Percentiles rank a stretch among this genome's conserved stretches.
phyloP scores from a whole-genome alignment of 2,329 filamentous ascomycete species.

The Pseudocercospora pini-densiflorae region DNA sequence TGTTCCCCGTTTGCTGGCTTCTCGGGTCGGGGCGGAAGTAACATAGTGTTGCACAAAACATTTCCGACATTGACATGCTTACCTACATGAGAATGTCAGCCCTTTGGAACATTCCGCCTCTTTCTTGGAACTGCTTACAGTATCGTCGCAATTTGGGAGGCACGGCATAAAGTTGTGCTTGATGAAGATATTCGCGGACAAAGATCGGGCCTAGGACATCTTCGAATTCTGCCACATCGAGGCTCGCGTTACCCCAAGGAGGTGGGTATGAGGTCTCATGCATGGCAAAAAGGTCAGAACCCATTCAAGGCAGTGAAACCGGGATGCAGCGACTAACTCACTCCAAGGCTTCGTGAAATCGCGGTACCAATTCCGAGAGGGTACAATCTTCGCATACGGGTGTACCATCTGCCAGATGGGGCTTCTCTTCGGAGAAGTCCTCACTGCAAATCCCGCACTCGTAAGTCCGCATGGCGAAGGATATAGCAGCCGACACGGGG shows the following conservation, averaged over 20 bases:
- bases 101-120: too few species aligned
- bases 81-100: not conserved
- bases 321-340: not conserved
- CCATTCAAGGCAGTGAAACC: not conserved
- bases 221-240: conserved; percentile 8
- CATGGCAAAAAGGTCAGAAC: not conserved
- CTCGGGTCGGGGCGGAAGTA: not conserved
- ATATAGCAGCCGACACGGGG: not conserved
- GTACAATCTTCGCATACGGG: not conserved
- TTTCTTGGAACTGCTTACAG: not conserved
- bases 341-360: not conserved
- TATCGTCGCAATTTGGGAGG: not conserved
- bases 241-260: not conserved
- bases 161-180: not conserved
- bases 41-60: not conserved
- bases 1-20: not conserved
- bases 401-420: not conserved
- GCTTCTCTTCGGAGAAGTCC: not conserved
- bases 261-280: not conserved
- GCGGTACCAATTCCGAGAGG: not conserved
- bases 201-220: conserved; percentile 4
- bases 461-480: not conserved
- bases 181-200: not conserved
- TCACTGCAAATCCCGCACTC: not conserved
- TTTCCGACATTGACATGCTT: not conserved